Conservation (phyloP, 2,329 filamentous ascomycete genomes). For the Fusarium aywerte region DNA sequence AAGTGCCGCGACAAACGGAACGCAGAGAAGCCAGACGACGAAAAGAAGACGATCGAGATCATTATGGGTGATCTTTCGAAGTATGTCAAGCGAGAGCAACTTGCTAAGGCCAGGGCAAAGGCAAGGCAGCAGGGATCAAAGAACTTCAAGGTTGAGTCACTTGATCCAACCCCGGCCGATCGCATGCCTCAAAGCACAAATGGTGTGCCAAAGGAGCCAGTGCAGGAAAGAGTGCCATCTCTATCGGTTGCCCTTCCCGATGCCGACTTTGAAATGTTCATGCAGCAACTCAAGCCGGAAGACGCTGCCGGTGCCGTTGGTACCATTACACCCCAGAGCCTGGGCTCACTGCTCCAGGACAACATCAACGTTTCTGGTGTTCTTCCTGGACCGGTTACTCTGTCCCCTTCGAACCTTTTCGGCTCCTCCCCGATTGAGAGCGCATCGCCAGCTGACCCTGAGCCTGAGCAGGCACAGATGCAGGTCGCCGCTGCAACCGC, state of each 20-base stretch:
- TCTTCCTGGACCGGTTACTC: background rate
- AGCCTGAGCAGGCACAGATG: no score
- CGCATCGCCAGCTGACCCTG: background rate
- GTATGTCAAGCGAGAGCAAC: background rate
- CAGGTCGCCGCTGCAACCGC: no score
- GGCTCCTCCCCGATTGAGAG: background rate
- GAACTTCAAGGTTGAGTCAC: background rate
- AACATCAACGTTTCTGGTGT: background rate
- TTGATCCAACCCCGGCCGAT: no score
- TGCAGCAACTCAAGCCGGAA: background rate
- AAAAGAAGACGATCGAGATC: slow-evolving; percentile 43
- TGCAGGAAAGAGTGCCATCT: background rate
- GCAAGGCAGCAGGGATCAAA: background rate
- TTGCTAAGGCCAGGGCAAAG: background rate
- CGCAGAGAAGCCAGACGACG: slow-evolving; percentile 4
- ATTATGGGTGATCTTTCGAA: slow-evolving; percentile 44
- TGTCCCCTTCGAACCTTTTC: background rate
- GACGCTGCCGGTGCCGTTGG: background rate
- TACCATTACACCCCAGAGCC: background rate
- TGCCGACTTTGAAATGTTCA: background rate
- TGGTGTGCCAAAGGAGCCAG: background rate
- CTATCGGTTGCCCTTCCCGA: background rate
- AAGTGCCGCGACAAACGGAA: slow-evolving; percentile 40
- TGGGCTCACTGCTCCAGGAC: background rate
- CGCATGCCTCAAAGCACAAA: background rate